phyloP scores from a whole-genome alignment of 2,329 filamentous ascomycete species.

The Chrysoporthe austroafricana region DNA sequence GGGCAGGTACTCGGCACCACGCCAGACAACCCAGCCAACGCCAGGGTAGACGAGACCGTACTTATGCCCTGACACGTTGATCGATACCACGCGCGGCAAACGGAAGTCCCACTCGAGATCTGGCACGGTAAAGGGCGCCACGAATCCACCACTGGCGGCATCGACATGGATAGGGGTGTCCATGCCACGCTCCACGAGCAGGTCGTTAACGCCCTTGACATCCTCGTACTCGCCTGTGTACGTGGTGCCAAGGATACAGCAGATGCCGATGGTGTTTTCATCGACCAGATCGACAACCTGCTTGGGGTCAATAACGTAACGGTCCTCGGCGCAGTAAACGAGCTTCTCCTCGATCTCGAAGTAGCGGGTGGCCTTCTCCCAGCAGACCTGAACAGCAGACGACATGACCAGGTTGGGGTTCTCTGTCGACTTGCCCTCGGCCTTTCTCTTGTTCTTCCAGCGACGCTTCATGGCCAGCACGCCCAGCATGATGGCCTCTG shows the following conservation, averaged over 20 bases:
- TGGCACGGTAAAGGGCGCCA: slow-evolving; percentile 83
- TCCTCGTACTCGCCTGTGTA: slow-evolving; percentile 98
- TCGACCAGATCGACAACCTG: slow-evolving; percentile 64
- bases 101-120: slow-evolving; percentile 91
- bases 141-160: slow-evolving; percentile 41
- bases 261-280: slow-evolving; percentile 86
- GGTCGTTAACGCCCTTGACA: slow-evolving; percentile 87
- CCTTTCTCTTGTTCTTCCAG: slow-evolving; percentile 86
- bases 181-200: slow-evolving; percentile 74
- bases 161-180: slow-evolving; percentile 70
- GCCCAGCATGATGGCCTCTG: slow-evolving; percentile 83
- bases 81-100: slow-evolving; percentile 84
- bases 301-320: slow-evolving; percentile 67
- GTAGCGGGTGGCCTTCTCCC: slow-evolving; percentile 90
- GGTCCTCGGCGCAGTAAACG: slow-evolving; percentile 64
- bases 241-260: slow-evolving; percentile 85
- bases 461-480: slow-evolving; percentile 93
- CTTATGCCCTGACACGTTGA: slow-evolving; percentile 95
- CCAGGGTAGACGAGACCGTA: slow-evolving; percentile 71
- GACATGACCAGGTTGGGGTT: slow-evolving; percentile 94
- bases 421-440: slow-evolving; percentile 78
- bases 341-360: slow-evolving; percentile 93
- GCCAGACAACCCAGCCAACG: slow-evolving; percentile 93
- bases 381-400: slow-evolving; percentile 93
- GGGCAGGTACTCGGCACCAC: slow-evolving; percentile 79